These are phyloP conservation scores for Saussurea involucrata DNA, from an alignment of 129 eudicot genomes.

Conservation along the genomic window DNA sequence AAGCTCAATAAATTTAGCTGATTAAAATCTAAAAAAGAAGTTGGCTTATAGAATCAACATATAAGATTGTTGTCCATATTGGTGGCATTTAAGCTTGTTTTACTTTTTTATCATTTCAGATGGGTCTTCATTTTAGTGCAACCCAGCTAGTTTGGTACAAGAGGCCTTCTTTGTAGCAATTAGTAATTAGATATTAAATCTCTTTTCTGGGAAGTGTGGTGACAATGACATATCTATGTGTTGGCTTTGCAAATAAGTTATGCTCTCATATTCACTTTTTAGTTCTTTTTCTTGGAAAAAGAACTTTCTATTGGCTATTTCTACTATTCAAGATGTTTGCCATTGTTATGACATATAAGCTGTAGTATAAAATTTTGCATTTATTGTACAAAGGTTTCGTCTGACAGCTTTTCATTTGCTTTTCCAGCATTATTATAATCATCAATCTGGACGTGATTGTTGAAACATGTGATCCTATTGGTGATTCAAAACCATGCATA, in stretches of 20 bases:
- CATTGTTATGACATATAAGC: neutral
- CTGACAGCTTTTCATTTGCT: constrained; percentile 3
- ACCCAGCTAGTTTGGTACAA: neutral
- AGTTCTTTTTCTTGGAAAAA: neutral
- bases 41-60: neutral
- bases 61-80: neutral
- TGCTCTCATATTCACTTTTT: neutral
- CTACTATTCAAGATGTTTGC: neutral
- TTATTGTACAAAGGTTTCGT: neutral
- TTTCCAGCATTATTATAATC: constrained; percentile 64
- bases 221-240: neutral
- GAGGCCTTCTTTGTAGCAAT: neutral
- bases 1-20: neutral
- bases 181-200: neutral
- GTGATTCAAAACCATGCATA: constrained; percentile 46
- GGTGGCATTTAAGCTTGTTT: neutral
- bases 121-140: neutral
- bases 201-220: neutral
- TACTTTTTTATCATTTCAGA: neutral
- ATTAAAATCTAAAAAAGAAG: neutral
- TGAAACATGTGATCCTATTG: constrained; percentile 50
- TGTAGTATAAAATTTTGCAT: neutral
- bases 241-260: neutral
- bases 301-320: neutral
- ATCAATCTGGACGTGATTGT: constrained; percentile 37